A percentile compares a stretch with the other conserved stretches of the same genome.
Conservation (phyloP, 345 rosid genomes). For the Nephelium lappaceum region DNA sequence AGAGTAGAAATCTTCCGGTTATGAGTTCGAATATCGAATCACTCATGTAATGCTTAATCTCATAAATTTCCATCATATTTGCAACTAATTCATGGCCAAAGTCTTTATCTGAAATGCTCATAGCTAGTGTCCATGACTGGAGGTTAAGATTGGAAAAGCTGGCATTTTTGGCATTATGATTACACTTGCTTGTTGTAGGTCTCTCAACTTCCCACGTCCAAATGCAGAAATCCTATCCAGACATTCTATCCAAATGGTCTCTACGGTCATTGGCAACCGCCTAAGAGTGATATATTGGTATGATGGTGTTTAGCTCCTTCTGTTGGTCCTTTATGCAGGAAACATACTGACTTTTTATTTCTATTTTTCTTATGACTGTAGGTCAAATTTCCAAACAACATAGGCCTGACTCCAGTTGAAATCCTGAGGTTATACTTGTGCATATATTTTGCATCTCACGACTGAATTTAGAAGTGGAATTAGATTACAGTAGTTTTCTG, state of each 20-base stretch:
- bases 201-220: slow-evolving; percentile 60
- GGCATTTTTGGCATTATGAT: not conserved
- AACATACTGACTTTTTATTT: slow-evolving; percentile 25
- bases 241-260: slow-evolving; percentile 93
- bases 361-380: slow-evolving; percentile 29
- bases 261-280: slow-evolving; percentile 82
- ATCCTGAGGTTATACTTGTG: slow-evolving; percentile 62
- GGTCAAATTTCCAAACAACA: slow-evolving; percentile 81
- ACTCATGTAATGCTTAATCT: too few species aligned
- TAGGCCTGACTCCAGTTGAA: slow-evolving; percentile 78
- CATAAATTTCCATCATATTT: too few species aligned
- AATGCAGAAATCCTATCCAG: slow-evolving; percentile 83
- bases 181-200: slow-evolving; percentile 45
- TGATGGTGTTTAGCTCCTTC: slow-evolving; percentile 12
- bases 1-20: too few species aligned
- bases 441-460: not conserved
- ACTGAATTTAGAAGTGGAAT: not conserved
- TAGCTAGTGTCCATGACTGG: too few species aligned
- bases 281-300: slow-evolving; percentile 63
- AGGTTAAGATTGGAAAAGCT: too few species aligned
- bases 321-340: slow-evolving; percentile 16
- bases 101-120: too few species aligned
- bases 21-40: too few species aligned
- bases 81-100: too few species aligned
- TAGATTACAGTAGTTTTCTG: slow-evolving; percentile 11